phyloP scores from a whole-genome alignment of 129 eudicot species.

The Lonicera japonica region DNA sequence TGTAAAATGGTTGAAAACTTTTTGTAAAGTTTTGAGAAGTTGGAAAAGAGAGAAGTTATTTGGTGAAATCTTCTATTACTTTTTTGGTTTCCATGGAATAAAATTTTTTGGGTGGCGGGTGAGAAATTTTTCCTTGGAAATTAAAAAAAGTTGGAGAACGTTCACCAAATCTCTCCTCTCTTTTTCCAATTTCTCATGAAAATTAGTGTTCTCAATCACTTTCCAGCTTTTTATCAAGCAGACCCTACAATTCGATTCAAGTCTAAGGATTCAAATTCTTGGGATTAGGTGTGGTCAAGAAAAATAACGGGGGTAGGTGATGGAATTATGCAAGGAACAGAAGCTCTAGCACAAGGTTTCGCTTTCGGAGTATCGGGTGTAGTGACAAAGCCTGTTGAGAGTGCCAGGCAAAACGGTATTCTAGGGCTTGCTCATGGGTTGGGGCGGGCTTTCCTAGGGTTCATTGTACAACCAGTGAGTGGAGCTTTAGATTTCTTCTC shows the following conservation, averaged over 20 bases:
- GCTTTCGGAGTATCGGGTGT: constrained; percentile 97
- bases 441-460: constrained; percentile 83
- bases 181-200: too few species aligned
- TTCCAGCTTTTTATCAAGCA: too few species aligned
- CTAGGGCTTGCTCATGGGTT: constrained; percentile 98
- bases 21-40: too few species aligned
- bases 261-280: neutral
- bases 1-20: too few species aligned
- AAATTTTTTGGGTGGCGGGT: too few species aligned
- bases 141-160: too few species aligned
- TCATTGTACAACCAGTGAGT: constrained; percentile 88
- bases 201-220: too few species aligned
- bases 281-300: constrained; percentile 81
- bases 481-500: constrained; percentile 97
- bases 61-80: too few species aligned
- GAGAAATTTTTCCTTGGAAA: too few species aligned
- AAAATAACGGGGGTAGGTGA: constrained; percentile 95
- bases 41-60: too few species aligned
- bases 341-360: constrained; percentile 98
- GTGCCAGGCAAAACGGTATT: constrained; percentile 92
- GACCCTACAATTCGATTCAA: neutral
- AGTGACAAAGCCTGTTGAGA: constrained; percentile 81
- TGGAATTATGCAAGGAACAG: constrained; percentile 92
- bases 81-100: too few species aligned
- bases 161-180: too few species aligned